Evolutionary conservation across 2,329 filamentous ascomycete species (phyloP).

Genomic region (Microcyclospora tardicrescens): DNA sequence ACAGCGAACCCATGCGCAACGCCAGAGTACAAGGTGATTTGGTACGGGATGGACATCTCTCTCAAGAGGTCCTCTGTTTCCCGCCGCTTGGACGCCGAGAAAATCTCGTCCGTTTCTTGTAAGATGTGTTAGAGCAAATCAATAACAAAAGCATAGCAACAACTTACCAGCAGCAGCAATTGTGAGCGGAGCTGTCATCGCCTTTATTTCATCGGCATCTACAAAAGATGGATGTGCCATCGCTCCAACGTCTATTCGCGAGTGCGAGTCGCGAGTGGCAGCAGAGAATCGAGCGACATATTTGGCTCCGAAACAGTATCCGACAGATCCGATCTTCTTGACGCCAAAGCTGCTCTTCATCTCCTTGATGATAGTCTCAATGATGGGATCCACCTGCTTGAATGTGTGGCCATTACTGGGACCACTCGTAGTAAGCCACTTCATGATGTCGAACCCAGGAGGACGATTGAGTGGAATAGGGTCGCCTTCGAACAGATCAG

Average conservation of each 20-base stretch:
- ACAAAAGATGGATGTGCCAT: conserved; percentile 69
- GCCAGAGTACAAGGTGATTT: conserved; percentile 63
- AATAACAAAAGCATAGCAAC: background rate
- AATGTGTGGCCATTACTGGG: conserved; percentile 27
- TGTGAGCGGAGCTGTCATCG: conserved; percentile 43
- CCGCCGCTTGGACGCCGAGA: conserved; percentile 43
- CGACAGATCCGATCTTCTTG: conserved; percentile 33
- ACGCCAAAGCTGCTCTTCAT: conserved; percentile 37
- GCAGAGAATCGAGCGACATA: conserved; percentile 51
- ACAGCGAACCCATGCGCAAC: conserved; percentile 66
- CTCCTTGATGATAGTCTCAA: conserved; percentile 35
- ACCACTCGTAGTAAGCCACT: conserved; percentile 32
- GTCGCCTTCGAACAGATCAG: conserved; percentile 60
- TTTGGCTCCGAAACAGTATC: conserved; percentile 38
- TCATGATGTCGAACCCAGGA: conserved; percentile 35
- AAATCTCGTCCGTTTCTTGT: conserved; percentile 46
- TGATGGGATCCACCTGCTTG: conserved; percentile 39
- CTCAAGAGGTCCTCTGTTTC: conserved; percentile 47
- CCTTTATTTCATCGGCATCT: conserved; percentile 44
- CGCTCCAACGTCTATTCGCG: conserved; percentile 61
- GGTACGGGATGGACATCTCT: conserved; percentile 47
- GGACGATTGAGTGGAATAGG: conserved; percentile 42
- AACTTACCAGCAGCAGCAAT: conserved; percentile 49
- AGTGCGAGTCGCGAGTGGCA: no score
- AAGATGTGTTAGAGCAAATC: background rate